Conservation (phyloP, 805 yeast species). For the Metschnikowia lunata region DNA sequence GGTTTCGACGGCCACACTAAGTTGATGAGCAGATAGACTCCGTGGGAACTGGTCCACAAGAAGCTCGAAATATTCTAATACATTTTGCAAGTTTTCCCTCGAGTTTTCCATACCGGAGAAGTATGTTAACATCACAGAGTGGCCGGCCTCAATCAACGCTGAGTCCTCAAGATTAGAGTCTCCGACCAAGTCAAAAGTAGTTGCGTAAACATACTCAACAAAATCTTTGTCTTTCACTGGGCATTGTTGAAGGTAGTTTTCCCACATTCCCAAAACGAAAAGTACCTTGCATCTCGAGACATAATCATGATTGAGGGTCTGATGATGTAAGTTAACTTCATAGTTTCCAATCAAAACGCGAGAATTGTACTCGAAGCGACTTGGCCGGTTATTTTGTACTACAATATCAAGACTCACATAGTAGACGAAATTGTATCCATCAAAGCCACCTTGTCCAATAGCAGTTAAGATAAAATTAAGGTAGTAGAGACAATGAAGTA, state of each 20-base stretch:
- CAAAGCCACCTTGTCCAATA: conserved; percentile 63
- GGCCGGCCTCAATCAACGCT: conserved; percentile 54
- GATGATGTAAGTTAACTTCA: conserved; percentile 30
- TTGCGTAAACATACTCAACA: conserved; percentile 23
- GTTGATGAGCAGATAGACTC: conserved; percentile 49
- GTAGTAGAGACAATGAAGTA: conserved; percentile 41
- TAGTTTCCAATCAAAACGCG: conserved; percentile 31
- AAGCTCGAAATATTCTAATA: conserved; percentile 41
- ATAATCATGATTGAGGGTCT: conserved; percentile 23
- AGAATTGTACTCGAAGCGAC: conserved; percentile 17
- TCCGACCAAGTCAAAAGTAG: conserved; percentile 31
- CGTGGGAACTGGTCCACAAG: conserved; percentile 54
- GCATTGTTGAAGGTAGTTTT: conserved; percentile 36
- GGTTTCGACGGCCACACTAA: conserved; percentile 53
- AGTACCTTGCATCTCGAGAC: conserved; percentile 37
- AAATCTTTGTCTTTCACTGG: conserved; percentile 16
- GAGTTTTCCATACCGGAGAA: conserved; percentile 26
- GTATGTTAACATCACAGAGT: conserved; percentile 48
- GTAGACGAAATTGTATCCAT: conserved; percentile 57
- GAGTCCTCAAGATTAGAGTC: conserved; percentile 17
- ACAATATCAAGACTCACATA: conserved; percentile 43
- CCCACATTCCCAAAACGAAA: conserved; percentile 46
- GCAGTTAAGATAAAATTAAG: conserved; percentile 46
- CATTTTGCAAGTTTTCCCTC: conserved; percentile 16
- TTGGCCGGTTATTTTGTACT: conserved; percentile 19